Evolutionary conservation across 495 filamentous ascomycete species (phyloP).

Genomic region (Aspergillus conjunctus): DNA sequence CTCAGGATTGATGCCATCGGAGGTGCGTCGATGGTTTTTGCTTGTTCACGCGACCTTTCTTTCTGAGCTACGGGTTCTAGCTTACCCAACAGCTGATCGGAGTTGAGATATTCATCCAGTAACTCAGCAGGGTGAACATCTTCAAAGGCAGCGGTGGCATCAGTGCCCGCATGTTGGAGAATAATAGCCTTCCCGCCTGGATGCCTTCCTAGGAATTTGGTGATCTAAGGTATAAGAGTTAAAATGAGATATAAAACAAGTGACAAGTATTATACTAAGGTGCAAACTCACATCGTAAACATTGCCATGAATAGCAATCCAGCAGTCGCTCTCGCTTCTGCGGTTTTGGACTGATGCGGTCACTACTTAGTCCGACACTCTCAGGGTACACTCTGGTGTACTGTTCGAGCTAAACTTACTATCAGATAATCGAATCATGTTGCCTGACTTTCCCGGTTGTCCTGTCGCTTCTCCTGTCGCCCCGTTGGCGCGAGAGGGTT

Average conservation of each 20-base stretch:
- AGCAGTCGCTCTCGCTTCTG: constrained; percentile 54
- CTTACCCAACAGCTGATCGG: constrained; percentile 70
- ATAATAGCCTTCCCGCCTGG: constrained; percentile 87
- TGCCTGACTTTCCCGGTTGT: background rate
- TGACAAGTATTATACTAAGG: constrained; percentile 19
- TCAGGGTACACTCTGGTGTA: background rate
- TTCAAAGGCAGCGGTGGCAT: constrained; percentile 91
- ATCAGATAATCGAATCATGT: constrained; percentile 7
- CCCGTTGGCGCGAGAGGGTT: background rate
- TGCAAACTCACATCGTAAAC: constrained; percentile 74
- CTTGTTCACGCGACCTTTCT: constrained; percentile 31
- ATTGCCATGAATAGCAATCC: constrained; percentile 83
- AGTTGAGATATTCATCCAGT: constrained; percentile 77
- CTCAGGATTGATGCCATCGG: constrained; percentile 76
- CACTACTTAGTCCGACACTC: background rate
- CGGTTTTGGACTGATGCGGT: constrained; percentile 1
- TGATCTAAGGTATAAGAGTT: constrained; percentile 41
- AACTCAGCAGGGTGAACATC: constrained; percentile 84
- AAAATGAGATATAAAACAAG: background rate
- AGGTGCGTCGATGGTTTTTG: constrained; percentile 44
- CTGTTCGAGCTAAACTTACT: background rate
- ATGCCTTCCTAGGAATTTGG: constrained; percentile 75
- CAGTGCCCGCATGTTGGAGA: constrained; percentile 76
- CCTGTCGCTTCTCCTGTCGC: background rate
- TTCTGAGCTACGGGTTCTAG: constrained; percentile 39